These are phyloP conservation scores for Bipolaris bicolor DNA, from an alignment of 2,329 filamentous ascomycete species.

Conservation along the genomic window DNA sequence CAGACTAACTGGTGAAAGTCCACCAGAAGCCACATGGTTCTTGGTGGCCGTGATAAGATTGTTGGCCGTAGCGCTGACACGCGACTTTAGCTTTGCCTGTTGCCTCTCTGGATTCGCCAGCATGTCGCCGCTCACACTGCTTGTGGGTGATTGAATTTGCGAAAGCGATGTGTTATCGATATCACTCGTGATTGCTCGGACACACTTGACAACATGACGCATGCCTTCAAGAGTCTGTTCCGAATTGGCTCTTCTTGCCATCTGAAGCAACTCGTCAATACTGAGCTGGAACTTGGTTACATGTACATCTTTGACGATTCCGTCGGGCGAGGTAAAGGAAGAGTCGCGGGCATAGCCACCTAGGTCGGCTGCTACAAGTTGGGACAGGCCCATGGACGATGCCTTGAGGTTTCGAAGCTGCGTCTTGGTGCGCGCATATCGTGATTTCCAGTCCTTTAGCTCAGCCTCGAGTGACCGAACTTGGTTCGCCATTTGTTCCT, in stretches of 20 bases:
- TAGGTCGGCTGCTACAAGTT: constrained; percentile 65
- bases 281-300: constrained; percentile 94
- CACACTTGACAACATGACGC: constrained; percentile 81
- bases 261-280: constrained; percentile 86
- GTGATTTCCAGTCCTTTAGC: constrained; percentile 86
- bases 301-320: constrained; percentile 87
- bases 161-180: constrained; percentile 63
- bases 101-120: constrained; percentile 53
- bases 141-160: constrained; percentile 44
- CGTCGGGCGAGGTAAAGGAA: constrained; percentile 72
- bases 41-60: constrained; percentile 94
- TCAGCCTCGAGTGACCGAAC: constrained; percentile 81
- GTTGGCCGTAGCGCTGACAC: constrained; percentile 92
- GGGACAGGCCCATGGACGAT: constrained; percentile 76
- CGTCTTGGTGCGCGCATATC: constrained; percentile 86
- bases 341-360: constrained; percentile 69
- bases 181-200: constrained; percentile 84
- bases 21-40: constrained; percentile 82
- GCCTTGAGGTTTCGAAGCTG: constrained; percentile 82
- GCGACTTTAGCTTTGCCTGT: constrained; percentile 74
- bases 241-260: constrained; percentile 74
- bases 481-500: constrained; percentile 76
- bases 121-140: constrained; percentile 45
- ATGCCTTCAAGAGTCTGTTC: constrained; percentile 81
- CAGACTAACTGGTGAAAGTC: constrained; percentile 89